phyloP scores from a whole-genome alignment of 2,329 filamentous ascomycete species.

The Botrytis byssoidea region DNA sequence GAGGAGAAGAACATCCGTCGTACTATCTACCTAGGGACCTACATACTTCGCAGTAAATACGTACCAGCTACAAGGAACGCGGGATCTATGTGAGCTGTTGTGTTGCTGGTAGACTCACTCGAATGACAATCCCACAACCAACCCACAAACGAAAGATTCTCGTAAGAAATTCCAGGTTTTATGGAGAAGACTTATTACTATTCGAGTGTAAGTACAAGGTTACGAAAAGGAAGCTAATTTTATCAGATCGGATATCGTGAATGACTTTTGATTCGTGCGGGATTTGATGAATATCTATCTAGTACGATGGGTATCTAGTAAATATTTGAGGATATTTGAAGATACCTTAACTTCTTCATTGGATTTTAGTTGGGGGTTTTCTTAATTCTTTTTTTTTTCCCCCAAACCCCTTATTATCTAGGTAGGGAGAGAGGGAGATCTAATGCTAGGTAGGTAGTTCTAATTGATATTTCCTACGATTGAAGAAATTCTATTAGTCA shows the following conservation, averaged over 20 bases:
- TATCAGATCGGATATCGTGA: not conserved
- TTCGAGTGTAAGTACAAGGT: too few relatives aligned
- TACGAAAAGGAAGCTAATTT: not conserved
- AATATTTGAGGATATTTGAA: not conserved
- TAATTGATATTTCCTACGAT: not conserved
- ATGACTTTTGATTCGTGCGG: not conserved
- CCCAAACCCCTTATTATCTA: not conserved
- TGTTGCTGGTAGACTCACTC: too few relatives aligned
- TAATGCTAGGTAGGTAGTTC: too few relatives aligned
- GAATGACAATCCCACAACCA: not conserved
- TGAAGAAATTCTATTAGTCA: not conserved
- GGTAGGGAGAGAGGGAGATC: not conserved
- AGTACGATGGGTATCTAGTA: not conserved
- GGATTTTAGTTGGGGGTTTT: not conserved
- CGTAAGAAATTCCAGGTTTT: not conserved
- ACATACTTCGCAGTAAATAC: too few relatives aligned
- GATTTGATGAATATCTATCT: not conserved
- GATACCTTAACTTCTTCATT: not conserved
- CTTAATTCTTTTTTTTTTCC: not conserved
- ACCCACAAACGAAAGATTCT: slow-evolving; percentile 1
- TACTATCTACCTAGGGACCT: too few relatives aligned
- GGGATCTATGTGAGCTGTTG: not conserved
- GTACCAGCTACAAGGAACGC: not conserved
- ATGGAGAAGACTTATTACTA: not conserved
- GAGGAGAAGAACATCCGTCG: too few relatives aligned